Conservation (phyloP, 1,284 basidiomycete genomes). For the Moesziomyces globuligerus region DNA sequence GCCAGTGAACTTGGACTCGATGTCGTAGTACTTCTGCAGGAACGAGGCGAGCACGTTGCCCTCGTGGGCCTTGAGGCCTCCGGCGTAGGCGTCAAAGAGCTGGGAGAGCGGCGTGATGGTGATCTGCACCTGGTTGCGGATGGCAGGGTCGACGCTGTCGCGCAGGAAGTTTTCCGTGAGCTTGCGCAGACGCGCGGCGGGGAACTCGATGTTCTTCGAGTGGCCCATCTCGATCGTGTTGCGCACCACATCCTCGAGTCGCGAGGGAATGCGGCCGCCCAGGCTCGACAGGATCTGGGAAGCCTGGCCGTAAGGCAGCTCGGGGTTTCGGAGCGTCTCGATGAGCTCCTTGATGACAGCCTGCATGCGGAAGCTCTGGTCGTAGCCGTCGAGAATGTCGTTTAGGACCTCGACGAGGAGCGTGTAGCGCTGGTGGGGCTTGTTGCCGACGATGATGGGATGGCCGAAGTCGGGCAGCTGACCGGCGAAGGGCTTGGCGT, state of each 20-base stretch:
- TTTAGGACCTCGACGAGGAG: constrained; percentile 82
- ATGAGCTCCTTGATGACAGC: constrained; percentile 84
- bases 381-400: constrained; percentile 75
- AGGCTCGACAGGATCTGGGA: constrained; percentile 86
- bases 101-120: constrained; percentile 80
- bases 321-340: constrained; percentile 79
- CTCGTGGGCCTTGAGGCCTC: constrained; percentile 88
- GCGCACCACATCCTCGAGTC: constrained; percentile 81
- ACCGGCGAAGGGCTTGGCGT: constrained; percentile 97
- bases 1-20: constrained; percentile 92
- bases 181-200: constrained; percentile 81
- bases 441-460: constrained; percentile 86
- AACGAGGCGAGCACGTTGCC: constrained; percentile 78
- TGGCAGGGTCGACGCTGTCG: constrained; percentile 74
- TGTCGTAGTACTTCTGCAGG: constrained; percentile 79
- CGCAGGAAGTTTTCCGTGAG: constrained; percentile 84
- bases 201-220: constrained; percentile 82
- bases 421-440: constrained; percentile 87
- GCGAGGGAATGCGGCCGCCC: constrained; percentile 87
- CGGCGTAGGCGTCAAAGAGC: constrained; percentile 82
- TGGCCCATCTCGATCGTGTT: constrained; percentile 80
- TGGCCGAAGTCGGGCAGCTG: constrained; percentile 75
- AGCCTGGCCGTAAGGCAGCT: constrained; percentile 89
- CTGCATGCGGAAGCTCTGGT: constrained; percentile 71
- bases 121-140: constrained; percentile 65